Evolutionary conservation across 1,284 basidiomycete species (phyloP), one percentile per base, ranked within the genome.

Genomic region (Schizophyllum commune): DNA sequence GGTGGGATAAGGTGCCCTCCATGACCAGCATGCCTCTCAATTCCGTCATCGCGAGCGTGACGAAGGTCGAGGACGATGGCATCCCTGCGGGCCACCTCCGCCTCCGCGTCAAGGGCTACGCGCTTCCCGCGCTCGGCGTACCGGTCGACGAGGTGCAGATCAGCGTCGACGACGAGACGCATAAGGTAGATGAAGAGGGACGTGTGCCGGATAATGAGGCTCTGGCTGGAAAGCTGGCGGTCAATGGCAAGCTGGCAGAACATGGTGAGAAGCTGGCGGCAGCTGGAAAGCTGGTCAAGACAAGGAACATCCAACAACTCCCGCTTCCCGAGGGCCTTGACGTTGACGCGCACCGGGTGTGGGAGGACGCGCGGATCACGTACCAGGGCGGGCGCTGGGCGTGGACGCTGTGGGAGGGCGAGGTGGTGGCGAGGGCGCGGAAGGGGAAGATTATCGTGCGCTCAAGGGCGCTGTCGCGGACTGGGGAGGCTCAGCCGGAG

Each of bases 361-460:
- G 39, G 39, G 39, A 47, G 39, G 39, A 47, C 17, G 39, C 39
- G 39, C 9, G 13, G 17, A 47, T 47, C 39, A 47, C 17, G 2
- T 47, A 47, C 9, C 9, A 8, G 13, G 39, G 39, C 13, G 39
- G 39, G 17, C 39, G 39, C 39, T 47, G 39, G 39, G 39, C 85
- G 68, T 89, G 86, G 86, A 81, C 84, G 7, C 68, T 88, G 32
- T 88, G 86, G 86, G 83, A 87, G 67, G 75, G 68, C 4, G 73
- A 76, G 47, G 52, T 86, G 13, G 66, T 72, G 11, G 69, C 67
- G 60, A 68, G 70, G 20, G 71, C 63, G 5, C 66, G 66, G 33
- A 70, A 62, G 19, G 78, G 78, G 1, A 69, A 69, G 17, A 47
- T 47, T 8, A 47, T 47, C 2, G 72, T 79, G 13, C 71, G 73